A percentile compares a stretch with the other conserved stretches of the same genome.
phyloP scores from a whole-genome alignment of 169 alveolate species.

The Plasmodium fragile region DNA sequence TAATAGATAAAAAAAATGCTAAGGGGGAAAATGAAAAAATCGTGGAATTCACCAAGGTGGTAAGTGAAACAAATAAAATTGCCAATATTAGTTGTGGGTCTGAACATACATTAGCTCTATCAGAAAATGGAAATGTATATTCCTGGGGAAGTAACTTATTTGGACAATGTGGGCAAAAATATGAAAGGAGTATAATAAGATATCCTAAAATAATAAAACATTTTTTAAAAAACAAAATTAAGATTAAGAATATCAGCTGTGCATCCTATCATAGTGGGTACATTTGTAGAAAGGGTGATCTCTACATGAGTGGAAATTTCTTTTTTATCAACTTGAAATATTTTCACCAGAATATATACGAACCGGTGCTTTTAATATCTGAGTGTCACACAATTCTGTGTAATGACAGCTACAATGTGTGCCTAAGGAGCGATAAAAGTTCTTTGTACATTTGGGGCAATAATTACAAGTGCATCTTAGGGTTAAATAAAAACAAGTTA shows the following conservation, averaged over 20 bases:
- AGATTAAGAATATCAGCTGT: slow-evolving; percentile 50
- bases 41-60: slow-evolving; percentile 64
- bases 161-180: slow-evolving; percentile 75
- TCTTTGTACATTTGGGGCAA: slow-evolving; percentile 72
- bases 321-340: slow-evolving; percentile 77
- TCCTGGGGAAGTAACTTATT: slow-evolving; percentile 83
- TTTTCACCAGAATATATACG: slow-evolving; percentile 75
- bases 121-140: slow-evolving; percentile 85
- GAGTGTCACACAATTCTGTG: slow-evolving; percentile 56
- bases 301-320: slow-evolving; percentile 79
- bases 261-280: slow-evolving; percentile 77
- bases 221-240: slow-evolving; percentile 66
- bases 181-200: slow-evolving; percentile 60
- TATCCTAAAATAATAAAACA: slow-evolving; percentile 70
- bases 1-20: slow-evolving; percentile 34
- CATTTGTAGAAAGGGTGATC: slow-evolving; percentile 38
- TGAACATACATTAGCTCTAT: slow-evolving; percentile 81
- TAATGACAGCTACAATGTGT: slow-evolving; percentile 56
- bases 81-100: slow-evolving; percentile 75
- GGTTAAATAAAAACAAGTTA: slow-evolving; percentile 66
- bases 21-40: slow-evolving; percentile 51
- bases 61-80: slow-evolving; percentile 76
- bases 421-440: slow-evolving; percentile 22
- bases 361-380: slow-evolving; percentile 78
- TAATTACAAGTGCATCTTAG: slow-evolving; percentile 72